Conservation (phyloP, 441 rosid species). For the Populus trichocarpa region DNA sequence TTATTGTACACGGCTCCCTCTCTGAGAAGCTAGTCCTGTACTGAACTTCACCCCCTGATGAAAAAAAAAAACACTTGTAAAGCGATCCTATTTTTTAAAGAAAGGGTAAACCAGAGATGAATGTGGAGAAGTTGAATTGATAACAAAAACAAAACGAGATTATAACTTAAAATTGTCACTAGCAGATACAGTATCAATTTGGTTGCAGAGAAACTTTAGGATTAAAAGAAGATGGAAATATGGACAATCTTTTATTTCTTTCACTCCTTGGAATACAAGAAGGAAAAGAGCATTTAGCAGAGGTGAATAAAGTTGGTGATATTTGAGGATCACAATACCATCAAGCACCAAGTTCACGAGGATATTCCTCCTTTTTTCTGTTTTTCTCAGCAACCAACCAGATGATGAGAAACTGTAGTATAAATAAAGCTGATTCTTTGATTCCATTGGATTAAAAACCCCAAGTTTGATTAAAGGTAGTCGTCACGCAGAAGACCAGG, state of each 20-base stretch:
- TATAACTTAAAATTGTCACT: constrained; percentile 1
- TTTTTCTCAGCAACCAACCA: constrained; percentile 16
- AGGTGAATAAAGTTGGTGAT: constrained; percentile 16
- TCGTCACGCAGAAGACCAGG: constrained; percentile 3
- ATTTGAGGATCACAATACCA: constrained; percentile 21
- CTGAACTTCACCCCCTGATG: constrained; percentile 64
- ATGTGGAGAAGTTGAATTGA: constrained; percentile 1
- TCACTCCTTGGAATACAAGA: constrained; percentile 10
- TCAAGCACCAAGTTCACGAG: constrained; percentile 18
- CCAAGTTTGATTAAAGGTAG: neutral
- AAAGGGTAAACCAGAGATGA: neutral
- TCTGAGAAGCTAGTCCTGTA: constrained; percentile 81
- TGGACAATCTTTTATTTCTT: neutral
- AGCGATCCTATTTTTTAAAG: neutral
- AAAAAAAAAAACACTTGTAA: constrained; percentile 8
- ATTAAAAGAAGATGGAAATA: neutral
- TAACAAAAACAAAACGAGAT: neutral
- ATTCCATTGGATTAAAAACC: neutral
- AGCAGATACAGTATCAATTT: constrained; percentile 8
- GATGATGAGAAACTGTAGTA: constrained; percentile 12
- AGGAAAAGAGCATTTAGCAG: constrained; percentile 4
- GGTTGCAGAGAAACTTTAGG: neutral
- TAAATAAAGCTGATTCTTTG: neutral
- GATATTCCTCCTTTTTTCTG: constrained; percentile 8
- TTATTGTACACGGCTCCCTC: constrained; percentile 76